These are phyloP conservation scores for Spizellomyces sp. DNA, from an alignment of 192 early-diverging fungal species.

Conservation along the genomic window DNA sequence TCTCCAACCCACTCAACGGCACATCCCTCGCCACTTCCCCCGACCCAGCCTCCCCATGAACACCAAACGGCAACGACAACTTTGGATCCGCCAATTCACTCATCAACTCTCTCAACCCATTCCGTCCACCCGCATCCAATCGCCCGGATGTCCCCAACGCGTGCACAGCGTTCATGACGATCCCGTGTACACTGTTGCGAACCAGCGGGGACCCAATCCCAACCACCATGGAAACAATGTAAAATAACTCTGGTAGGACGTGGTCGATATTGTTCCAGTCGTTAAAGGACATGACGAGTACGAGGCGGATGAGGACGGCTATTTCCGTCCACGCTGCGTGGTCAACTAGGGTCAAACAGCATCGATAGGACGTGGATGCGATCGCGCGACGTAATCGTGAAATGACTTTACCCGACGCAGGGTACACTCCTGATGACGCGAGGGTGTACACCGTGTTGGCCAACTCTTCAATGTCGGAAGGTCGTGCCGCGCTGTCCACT, in stretches of 20 bases:
- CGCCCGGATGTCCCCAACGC: conserved; percentile 69
- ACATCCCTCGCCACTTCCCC: conserved; percentile 33
- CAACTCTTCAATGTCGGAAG: conserved; percentile 76
- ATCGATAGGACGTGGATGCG: conserved; percentile 74
- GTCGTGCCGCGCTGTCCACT: conserved; percentile 76
- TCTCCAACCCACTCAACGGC: conserved; percentile 48
- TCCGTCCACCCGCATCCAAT: conserved; percentile 55
- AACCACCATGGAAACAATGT: conserved; percentile 81
- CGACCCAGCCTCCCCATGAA: conserved; percentile 35
- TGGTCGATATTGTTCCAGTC: conserved; percentile 60
- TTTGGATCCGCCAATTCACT: conserved; percentile 82
- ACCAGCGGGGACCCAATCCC: conserved; percentile 84
- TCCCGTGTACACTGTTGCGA: conserved; percentile 88
- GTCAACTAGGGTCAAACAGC: conserved; percentile 70
- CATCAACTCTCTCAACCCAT: conserved; percentile 63
- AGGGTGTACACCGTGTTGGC: conserved; percentile 86
- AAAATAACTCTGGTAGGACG: conserved; percentile 84
- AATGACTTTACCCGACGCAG: conserved; percentile 73
- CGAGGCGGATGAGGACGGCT: conserved; percentile 83
- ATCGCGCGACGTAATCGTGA: conserved; percentile 80
- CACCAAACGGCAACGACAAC: conserved; percentile 77
- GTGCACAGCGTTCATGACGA: conserved; percentile 91
- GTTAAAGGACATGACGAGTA: conserved; percentile 89
- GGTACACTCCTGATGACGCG: conserved; percentile 73
- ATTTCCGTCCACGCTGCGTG: conserved; percentile 93